Evolutionary conservation across 768 basidiomycete genomes (phyloP).

Genomic region (Gymnopilus junonius): DNA sequence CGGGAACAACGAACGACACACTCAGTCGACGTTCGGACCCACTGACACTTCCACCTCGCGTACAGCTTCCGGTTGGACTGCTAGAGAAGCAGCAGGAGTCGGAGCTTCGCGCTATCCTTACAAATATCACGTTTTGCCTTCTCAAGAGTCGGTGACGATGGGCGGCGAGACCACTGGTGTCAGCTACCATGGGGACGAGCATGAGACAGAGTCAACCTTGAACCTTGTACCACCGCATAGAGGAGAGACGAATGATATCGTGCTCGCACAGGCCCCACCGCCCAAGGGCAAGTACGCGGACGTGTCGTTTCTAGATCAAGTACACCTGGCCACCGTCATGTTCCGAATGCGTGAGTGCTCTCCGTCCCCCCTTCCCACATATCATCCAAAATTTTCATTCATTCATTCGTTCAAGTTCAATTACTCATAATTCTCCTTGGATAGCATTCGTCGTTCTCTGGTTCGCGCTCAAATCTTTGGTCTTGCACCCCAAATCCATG

Average conservation of each 20-base stretch:
- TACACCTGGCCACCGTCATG: background rate
- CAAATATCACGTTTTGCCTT: background rate
- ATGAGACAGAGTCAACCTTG: background rate
- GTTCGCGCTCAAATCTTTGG: background rate
- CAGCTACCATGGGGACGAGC: background rate
- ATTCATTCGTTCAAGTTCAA: too few relatives aligned
- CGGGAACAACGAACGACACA: background rate
- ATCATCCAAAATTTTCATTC: too few relatives aligned
- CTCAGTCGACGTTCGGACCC: background rate
- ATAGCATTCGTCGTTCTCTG: constrained; percentile 4
- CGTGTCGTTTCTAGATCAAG: background rate
- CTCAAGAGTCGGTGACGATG: background rate
- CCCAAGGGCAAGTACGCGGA: constrained; percentile 3
- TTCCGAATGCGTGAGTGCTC: constrained; percentile 1
- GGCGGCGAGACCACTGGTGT: too few relatives aligned
- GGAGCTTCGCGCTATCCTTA: background rate
- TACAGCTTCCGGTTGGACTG: background rate
- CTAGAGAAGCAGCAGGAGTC: too few relatives aligned
- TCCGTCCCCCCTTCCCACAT: too few relatives aligned
- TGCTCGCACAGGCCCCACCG: background rate
- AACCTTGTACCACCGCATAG: background rate
- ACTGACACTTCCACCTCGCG: too few relatives aligned
- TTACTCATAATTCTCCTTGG: too few relatives aligned
- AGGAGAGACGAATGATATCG: background rate
- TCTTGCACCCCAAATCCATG: background rate